Evolutionary conservation across 305 asterid species (phyloP).

Genomic region (Fraxinus albicans): DNA sequence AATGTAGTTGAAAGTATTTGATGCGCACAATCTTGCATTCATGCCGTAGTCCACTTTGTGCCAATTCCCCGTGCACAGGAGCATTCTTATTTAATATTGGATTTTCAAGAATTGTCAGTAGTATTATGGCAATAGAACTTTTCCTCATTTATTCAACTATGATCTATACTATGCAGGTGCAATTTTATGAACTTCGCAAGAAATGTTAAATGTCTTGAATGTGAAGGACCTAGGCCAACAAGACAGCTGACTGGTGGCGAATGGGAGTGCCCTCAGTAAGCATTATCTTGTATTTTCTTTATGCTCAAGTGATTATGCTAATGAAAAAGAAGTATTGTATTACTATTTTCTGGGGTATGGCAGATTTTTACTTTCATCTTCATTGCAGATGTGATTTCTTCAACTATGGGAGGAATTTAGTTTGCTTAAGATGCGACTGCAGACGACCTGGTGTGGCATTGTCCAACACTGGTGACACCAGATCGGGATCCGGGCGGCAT

Average conservation of each 20-base stretch:
- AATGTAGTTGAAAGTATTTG: background rate
- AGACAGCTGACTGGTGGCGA: conserved; percentile 78
- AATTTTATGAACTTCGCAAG: conserved; percentile 92
- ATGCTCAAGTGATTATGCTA: conserved; percentile 11
- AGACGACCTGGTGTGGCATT: conserved; percentile 53
- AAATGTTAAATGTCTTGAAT: conserved; percentile 80
- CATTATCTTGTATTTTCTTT: conserved; percentile 13
- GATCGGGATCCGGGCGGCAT: conserved; percentile 27
- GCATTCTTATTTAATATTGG: conserved; percentile 3
- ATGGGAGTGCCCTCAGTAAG: conserved; percentile 98
- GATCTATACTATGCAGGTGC: conserved; percentile 60
- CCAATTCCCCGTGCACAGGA: background rate
- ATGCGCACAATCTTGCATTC: background rate
- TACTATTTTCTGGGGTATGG: background rate
- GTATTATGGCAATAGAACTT: background rate
- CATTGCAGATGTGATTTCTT: conserved; percentile 69
- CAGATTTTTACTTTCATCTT: conserved; percentile 3
- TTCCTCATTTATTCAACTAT: conserved; percentile 9
- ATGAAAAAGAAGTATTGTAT: background rate
- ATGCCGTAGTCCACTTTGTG: background rate
- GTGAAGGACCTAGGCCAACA: conserved; percentile 81
- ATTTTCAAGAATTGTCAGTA: background rate
- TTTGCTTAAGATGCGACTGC: conserved; percentile 80
- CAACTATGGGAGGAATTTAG: conserved; percentile 72
- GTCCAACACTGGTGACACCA: conserved; percentile 32